These are phyloP conservation scores for Clitopilus hobsonii DNA, from an alignment of 768 basidiomycete species.

Conservation along the genomic window DNA sequence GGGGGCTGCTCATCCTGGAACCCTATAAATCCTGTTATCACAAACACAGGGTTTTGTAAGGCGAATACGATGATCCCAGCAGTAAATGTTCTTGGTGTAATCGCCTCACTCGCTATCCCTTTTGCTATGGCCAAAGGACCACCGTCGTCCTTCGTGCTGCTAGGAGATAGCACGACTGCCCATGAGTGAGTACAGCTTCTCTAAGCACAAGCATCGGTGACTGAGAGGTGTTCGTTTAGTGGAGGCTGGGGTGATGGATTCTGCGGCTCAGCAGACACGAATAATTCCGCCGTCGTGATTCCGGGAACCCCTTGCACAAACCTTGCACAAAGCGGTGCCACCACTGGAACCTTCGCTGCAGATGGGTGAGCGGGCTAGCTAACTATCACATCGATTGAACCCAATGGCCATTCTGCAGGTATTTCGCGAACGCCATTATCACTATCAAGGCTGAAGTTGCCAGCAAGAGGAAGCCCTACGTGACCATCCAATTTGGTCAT, in stretches of 20 bases:
- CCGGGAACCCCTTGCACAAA: constrained; percentile 33
- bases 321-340: constrained; percentile 34
- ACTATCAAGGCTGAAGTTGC: constrained; percentile 28
- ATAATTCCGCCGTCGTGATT: constrained; percentile 26
- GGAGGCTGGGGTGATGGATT: constrained; percentile 40
- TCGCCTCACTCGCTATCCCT: not conserved
- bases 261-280: constrained; percentile 26
- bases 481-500: constrained; percentile 40
- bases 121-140: not conserved
- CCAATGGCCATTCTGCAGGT: constrained; percentile 9
- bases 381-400: not conserved
- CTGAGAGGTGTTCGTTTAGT: constrained; percentile 9
- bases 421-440: constrained; percentile 29
- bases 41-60: no score
- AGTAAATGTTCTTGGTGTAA: not conserved
- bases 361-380: constrained; percentile 18
- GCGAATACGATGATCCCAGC: no score
- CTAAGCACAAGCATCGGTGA: not conserved
- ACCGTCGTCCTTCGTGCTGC: constrained; percentile 31
- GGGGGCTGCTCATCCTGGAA: no score
- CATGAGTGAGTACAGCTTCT: constrained; percentile 20
- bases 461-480: constrained; percentile 27
- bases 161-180: constrained; percentile 38
- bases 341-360: constrained; percentile 34
- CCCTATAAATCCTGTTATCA: no score